Evolutionary conservation across 352 stramenopile genomes (phyloP).

Genomic region (Phytophthora lateralis): DNA sequence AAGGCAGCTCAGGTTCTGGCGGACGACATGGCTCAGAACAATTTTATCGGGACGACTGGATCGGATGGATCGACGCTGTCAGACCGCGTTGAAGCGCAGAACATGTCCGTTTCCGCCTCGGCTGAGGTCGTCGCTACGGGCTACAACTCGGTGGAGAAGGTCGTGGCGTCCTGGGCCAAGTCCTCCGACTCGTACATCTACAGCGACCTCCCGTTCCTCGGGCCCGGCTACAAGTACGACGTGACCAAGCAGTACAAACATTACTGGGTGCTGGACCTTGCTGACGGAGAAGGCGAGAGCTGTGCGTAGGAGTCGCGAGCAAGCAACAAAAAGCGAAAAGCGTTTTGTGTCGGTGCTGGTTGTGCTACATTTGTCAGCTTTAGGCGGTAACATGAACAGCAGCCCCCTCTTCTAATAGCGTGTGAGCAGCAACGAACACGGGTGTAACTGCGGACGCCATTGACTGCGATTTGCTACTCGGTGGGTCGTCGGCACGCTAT

Average conservation of each 20-base stretch:
- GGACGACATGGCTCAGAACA: not conserved
- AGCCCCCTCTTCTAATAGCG: no score
- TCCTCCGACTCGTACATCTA: constrained; percentile 28
- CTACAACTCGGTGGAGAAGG: constrained; percentile 21
- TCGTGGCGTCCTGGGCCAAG: constrained; percentile 41
- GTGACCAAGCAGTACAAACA: constrained; percentile 12
- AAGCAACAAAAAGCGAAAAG: not conserved
- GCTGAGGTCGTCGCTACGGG: constrained; percentile 27
- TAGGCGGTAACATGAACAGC: no score
- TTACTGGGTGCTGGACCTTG: not conserved
- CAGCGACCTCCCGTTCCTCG: constrained; percentile 11
- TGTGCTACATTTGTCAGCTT: no score
- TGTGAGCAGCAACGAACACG: not conserved
- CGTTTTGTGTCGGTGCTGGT: no score
- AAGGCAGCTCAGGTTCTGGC: not conserved
- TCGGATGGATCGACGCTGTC: not conserved
- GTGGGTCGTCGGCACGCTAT: not conserved
- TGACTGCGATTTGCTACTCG: not conserved
- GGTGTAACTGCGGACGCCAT: not conserved
- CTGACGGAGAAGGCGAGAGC: not conserved
- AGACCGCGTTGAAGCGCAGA: no score
- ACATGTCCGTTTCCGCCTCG: no score
- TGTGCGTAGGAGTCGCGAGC: constrained; percentile 7
- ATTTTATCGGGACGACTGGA: not conserved
- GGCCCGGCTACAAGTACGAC: constrained; percentile 18